A percentile compares a stretch with the other conserved stretches of the same genome.
phyloP scores from a whole-genome alignment of 208 protist species.

The Vickermania ingenoplastis region DNA sequence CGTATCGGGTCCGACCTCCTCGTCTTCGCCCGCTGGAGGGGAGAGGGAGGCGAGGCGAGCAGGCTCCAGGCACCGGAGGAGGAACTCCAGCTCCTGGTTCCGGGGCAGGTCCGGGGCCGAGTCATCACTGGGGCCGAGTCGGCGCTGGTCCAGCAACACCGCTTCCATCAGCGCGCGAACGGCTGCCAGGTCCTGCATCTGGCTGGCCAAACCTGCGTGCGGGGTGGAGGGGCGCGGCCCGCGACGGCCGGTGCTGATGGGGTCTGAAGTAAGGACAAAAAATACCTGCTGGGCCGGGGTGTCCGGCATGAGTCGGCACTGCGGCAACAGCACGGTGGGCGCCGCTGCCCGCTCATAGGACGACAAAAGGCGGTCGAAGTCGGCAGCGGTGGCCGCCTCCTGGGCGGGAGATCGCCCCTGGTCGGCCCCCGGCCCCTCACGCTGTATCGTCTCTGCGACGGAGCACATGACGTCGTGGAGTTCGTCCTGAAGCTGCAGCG shows the following conservation, averaged over 20 bases:
- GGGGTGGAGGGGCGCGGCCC: neutral
- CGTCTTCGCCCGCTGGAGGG: constrained; percentile 23
- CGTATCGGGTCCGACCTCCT: constrained; percentile 13
- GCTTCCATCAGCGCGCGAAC: neutral
- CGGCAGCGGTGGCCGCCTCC: too few relatives aligned
- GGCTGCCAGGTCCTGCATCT: neutral
- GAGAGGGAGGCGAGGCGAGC: constrained; percentile 7
- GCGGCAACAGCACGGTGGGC: neutral
- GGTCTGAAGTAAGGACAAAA: neutral
- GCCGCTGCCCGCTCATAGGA: neutral
- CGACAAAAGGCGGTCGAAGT: too few relatives aligned
- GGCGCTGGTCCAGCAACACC: neutral
- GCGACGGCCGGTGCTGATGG: neutral
- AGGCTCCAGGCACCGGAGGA: neutral
- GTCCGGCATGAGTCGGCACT: neutral
- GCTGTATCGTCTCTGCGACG: neutral
- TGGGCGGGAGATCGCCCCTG: too few relatives aligned
- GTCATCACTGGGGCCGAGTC: too few relatives aligned
- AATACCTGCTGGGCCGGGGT: neutral
- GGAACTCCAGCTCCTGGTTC: neutral
- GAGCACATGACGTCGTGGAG: constrained; percentile 4
- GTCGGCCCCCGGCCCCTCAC: too few relatives aligned
- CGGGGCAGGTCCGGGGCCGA: too few relatives aligned
- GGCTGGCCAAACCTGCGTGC: neutral
- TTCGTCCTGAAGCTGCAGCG: constrained; percentile 13